phyloP scores from a whole-genome alignment of 495 filamentous ascomycete species.

The Podospora appendiculata region DNA sequence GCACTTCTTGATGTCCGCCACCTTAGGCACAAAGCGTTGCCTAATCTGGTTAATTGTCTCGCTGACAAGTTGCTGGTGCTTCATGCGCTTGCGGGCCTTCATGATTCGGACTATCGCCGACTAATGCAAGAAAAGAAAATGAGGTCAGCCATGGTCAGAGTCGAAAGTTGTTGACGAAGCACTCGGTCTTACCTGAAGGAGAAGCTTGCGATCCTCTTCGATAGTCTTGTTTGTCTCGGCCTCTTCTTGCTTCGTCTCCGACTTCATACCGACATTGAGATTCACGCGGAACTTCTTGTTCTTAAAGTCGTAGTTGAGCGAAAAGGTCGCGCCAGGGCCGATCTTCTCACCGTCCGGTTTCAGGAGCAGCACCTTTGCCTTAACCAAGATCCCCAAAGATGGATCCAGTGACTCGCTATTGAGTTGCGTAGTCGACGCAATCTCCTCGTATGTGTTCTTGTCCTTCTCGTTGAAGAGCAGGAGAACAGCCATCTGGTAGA shows the following conservation, averaged over 20 bases:
- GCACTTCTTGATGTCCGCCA: constrained; percentile 97
- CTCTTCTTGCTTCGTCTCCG: constrained; percentile 88
- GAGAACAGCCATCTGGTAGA: constrained; percentile 96
- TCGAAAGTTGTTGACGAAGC: not conserved
- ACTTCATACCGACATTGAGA: constrained; percentile 88
- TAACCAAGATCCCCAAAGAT: constrained; percentile 72
- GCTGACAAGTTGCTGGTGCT: constrained; percentile 84
- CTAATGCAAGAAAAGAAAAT: constrained; percentile 38
- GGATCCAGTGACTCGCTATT: constrained; percentile 76
- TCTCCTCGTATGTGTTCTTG: constrained; percentile 78
- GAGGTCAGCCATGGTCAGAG: constrained; percentile 8
- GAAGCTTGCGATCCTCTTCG: constrained; percentile 91
- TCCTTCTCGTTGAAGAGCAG: constrained; percentile 90
- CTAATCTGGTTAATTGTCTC: constrained; percentile 94
- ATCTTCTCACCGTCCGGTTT: constrained; percentile 65
- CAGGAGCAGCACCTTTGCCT: constrained; percentile 76
- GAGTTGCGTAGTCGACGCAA: constrained; percentile 71
- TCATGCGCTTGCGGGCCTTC: constrained; percentile 98
- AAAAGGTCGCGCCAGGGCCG: constrained; percentile 65
- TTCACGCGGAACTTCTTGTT: constrained; percentile 96
- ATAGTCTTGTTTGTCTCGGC: constrained; percentile 99
- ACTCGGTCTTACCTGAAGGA: constrained; percentile 73
- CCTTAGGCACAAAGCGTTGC: constrained; percentile 85
- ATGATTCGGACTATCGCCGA: constrained; percentile 98
- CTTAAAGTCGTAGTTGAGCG: constrained; percentile 90